Percentiles rank a stretch among this genome's conserved stretches.
phyloP scores from a whole-genome alignment of 129 eudicot genomes.

The Apium graveolens region DNA sequence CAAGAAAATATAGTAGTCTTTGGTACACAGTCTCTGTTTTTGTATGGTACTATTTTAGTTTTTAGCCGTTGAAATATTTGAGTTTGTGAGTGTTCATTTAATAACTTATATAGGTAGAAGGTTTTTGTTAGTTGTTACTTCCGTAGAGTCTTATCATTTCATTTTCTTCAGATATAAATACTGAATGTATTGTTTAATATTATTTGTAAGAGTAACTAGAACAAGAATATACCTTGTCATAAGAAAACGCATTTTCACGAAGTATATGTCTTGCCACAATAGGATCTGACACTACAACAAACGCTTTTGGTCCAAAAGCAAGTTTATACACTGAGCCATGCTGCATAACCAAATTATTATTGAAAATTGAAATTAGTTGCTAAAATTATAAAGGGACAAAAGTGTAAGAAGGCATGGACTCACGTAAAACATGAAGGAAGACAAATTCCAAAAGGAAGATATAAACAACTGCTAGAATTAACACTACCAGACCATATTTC shows the following conservation, averaged over 20 bases:
- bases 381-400: neutral
- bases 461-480: neutral
- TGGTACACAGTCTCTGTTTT: neutral
- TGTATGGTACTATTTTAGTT: neutral
- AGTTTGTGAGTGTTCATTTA: neutral
- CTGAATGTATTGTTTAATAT: neutral
- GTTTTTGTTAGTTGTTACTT: neutral
- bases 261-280: slow-evolving; percentile 90
- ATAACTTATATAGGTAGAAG: neutral
- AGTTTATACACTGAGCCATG: slow-evolving; percentile 95
- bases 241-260: slow-evolving; percentile 91
- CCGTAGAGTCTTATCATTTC: neutral
- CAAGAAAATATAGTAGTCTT: neutral
- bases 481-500: neutral
- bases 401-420: neutral
- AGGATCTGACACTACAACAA: slow-evolving; percentile 97
- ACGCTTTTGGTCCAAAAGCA: slow-evolving; percentile 99
- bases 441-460: neutral
- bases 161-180: neutral
- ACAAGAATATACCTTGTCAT: slow-evolving; percentile 74
- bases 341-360: slow-evolving; percentile 34
- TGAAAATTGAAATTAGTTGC: neutral
- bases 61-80: neutral
- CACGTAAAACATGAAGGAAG: neutral
- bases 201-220: neutral